These are phyloP conservation scores for Fusarium virguliforme DNA, from an alignment of 2,329 filamentous ascomycete species.

Conservation along the genomic window DNA sequence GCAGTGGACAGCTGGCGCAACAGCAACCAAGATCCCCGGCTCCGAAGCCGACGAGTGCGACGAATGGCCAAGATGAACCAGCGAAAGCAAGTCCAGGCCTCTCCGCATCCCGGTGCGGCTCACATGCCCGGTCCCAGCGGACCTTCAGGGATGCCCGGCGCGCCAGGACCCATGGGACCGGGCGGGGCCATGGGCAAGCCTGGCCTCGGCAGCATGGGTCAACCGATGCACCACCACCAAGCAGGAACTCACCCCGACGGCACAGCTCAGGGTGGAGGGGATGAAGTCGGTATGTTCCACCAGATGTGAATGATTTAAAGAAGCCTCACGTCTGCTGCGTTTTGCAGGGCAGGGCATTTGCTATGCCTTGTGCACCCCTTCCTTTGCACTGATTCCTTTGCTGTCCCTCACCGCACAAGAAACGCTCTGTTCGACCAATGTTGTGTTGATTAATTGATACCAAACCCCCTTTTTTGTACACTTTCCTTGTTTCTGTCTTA, in stretches of 20 bases:
- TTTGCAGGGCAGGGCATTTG: slow-evolving; percentile 42
- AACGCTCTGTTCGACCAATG: slow-evolving; percentile 48
- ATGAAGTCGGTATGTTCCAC: slow-evolving; percentile 99
- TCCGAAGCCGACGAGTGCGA: slow-evolving; percentile 91
- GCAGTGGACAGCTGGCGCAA: slow-evolving; percentile 99
- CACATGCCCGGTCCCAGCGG: slow-evolving; percentile 80
- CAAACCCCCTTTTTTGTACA: slow-evolving; percentile 48
- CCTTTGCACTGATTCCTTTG: slow-evolving; percentile 17
- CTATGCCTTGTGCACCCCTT: slow-evolving; percentile 44
- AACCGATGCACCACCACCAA: slow-evolving; percentile 78
- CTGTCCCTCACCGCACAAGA: slow-evolving; percentile 42
- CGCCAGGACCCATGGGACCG: slow-evolving; percentile 74
- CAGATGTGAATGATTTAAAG: slow-evolving; percentile 79
- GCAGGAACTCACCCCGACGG: slow-evolving; percentile 62
- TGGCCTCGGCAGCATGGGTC: slow-evolving; percentile 77
- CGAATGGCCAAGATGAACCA: slow-evolving; percentile 97
- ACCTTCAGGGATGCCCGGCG: slow-evolving; percentile 75
- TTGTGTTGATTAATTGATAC: slow-evolving; percentile 60
- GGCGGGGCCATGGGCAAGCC: slow-evolving; percentile 76
- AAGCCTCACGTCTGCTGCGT: slow-evolving; percentile 61
- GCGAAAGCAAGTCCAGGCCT: slow-evolving; percentile 79
- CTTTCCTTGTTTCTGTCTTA: slow-evolving; percentile 41
- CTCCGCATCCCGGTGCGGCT: slow-evolving; percentile 68
- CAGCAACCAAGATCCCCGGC: slow-evolving; percentile 94
- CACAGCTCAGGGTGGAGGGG: slow-evolving; percentile 76